Evolutionary conservation across 2,329 filamentous ascomycete species (phyloP).

Genomic region (Sarocladiaceae sp.): DNA sequence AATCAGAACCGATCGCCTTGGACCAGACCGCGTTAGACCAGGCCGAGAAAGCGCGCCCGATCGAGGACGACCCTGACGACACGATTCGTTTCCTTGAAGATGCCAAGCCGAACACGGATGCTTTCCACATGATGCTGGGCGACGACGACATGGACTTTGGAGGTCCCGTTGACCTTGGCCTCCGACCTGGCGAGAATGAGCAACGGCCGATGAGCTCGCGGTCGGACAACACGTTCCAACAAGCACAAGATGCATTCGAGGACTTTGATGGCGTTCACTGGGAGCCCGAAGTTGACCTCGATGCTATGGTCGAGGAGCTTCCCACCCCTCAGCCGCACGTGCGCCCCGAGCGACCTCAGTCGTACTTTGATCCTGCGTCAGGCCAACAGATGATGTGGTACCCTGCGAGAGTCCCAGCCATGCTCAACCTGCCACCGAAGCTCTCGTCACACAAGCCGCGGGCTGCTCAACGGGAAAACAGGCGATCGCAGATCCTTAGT

Average conservation of each 20-base stretch:
- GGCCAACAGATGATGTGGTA: slow-evolving; percentile 89
- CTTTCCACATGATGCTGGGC: slow-evolving; percentile 29
- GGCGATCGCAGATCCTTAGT: slow-evolving; percentile 69
- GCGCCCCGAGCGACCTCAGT: slow-evolving; percentile 39
- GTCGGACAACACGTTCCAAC: slow-evolving; percentile 59
- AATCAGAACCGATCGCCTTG: slow-evolving; percentile 49
- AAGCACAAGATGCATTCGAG: slow-evolving; percentile 65
- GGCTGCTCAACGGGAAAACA: slow-evolving; percentile 58
- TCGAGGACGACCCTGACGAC: slow-evolving; percentile 34
- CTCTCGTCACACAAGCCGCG: slow-evolving; percentile 71
- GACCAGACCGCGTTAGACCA: slow-evolving; percentile 49
- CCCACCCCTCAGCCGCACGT: slow-evolving; percentile 22
- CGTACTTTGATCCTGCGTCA: slow-evolving; percentile 59
- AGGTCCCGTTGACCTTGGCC: slow-evolving; percentile 12
- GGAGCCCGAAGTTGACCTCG: slow-evolving; percentile 44
- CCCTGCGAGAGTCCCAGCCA: slow-evolving; percentile 87
- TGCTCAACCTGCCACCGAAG: slow-evolving; percentile 88
- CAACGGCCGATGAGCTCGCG: slow-evolving; percentile 40
- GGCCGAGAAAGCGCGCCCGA: slow-evolving; percentile 40
- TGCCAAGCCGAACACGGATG: slow-evolving; percentile 25
- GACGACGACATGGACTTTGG: slow-evolving; percentile 16
- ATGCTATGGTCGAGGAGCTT: slow-evolving; percentile 7
- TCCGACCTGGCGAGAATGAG: slow-evolving; percentile 12
- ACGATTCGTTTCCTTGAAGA: slow-evolving; percentile 32
- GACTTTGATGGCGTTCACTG: slow-evolving; percentile 83